phyloP scores from a whole-genome alignment of 352 stramenopile species.

The Phytophthora hybrid region DNA sequence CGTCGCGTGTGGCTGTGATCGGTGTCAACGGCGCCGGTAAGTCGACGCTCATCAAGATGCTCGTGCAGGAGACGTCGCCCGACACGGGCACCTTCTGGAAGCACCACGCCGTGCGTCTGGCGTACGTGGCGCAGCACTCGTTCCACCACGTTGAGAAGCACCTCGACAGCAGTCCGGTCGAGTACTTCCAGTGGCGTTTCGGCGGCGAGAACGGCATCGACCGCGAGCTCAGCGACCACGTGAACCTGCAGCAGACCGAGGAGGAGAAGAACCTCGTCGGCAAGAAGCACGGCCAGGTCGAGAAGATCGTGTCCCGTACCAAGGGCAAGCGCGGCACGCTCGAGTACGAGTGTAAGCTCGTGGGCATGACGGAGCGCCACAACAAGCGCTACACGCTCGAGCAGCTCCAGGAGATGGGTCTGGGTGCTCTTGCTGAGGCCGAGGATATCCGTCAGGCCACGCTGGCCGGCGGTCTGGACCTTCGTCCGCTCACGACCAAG shows the following conservation, averaged over 20 bases:
- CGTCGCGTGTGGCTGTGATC: constrained; percentile 96
- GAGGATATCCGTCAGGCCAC: constrained; percentile 76
- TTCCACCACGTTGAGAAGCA: constrained; percentile 98
- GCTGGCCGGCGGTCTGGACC: constrained; percentile 58
- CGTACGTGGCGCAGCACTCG: constrained; percentile 97
- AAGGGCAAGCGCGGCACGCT: constrained; percentile 76
- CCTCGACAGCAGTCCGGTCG: constrained; percentile 94
- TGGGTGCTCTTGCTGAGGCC: constrained; percentile 67
- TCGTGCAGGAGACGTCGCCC: constrained; percentile 82
- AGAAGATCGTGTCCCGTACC: constrained; percentile 93
- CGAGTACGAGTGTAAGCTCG: constrained; percentile 92
- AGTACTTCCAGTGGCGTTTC: constrained; percentile 98
- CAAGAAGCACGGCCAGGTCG: constrained; percentile 92
- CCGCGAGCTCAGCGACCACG: constrained; percentile 86
- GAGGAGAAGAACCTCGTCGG: constrained; percentile 93
- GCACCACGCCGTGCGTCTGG: constrained; percentile 94
- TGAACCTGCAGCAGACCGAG: constrained; percentile 93
- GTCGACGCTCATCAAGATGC: constrained; percentile 98
- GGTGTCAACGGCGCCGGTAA: constrained; percentile 98
- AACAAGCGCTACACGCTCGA: constrained; percentile 80
- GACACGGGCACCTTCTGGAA: constrained; percentile 81
- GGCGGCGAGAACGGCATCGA: constrained; percentile 96
- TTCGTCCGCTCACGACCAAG: constrained; percentile 71
- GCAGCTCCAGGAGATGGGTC: constrained; percentile 72
- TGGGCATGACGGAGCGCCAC: constrained; percentile 72